Evolutionary conservation across 2,329 filamentous ascomycete species (phyloP).

Genomic region (Fusarium neocosmosporiellum): DNA sequence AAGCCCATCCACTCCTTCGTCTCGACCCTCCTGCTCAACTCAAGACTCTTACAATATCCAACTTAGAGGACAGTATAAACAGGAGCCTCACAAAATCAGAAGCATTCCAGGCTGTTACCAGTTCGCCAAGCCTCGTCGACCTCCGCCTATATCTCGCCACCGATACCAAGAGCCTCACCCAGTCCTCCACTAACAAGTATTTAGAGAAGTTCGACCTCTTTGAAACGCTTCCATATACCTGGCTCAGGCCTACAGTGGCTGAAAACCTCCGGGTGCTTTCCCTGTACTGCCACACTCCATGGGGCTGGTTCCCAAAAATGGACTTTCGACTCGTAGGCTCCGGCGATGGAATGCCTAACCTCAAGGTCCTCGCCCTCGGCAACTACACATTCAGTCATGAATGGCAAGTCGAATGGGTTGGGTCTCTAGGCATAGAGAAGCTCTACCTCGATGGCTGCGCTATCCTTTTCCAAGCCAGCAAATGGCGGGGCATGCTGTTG

Average conservation of each 20-base stretch:
- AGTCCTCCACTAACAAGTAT: background rate
- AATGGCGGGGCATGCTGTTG: background rate
- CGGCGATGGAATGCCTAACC: slow-evolving; percentile 45
- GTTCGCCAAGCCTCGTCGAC: background rate
- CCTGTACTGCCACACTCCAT: slow-evolving; percentile 50
- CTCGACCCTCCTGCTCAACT: background rate
- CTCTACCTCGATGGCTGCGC: slow-evolving; percentile 56
- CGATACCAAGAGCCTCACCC: background rate
- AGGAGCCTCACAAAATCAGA: background rate
- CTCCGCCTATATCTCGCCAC: background rate
- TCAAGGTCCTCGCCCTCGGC: slow-evolving; percentile 53
- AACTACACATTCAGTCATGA: slow-evolving; percentile 55
- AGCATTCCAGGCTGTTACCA: background rate
- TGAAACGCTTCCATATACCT: slow-evolving; percentile 28
- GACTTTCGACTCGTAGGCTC: slow-evolving; percentile 43
- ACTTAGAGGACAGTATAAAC: background rate
- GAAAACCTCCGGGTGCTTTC: slow-evolving; percentile 49
- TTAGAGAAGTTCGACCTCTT: background rate
- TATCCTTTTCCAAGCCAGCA: slow-evolving; percentile 37
- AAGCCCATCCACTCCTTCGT: background rate
- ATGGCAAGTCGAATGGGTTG: slow-evolving; percentile 59
- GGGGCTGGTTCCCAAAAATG: slow-evolving; percentile 53
- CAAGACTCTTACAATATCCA: slow-evolving; percentile 8
- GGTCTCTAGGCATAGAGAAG: slow-evolving; percentile 48
- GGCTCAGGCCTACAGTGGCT: slow-evolving; percentile 31